Percentiles rank a stretch among this genome's conserved stretches.
Evolutionary conservation across 1,284 basidiomycete genomes (phyloP).

Genomic region (Chalciporus sp.): DNA sequence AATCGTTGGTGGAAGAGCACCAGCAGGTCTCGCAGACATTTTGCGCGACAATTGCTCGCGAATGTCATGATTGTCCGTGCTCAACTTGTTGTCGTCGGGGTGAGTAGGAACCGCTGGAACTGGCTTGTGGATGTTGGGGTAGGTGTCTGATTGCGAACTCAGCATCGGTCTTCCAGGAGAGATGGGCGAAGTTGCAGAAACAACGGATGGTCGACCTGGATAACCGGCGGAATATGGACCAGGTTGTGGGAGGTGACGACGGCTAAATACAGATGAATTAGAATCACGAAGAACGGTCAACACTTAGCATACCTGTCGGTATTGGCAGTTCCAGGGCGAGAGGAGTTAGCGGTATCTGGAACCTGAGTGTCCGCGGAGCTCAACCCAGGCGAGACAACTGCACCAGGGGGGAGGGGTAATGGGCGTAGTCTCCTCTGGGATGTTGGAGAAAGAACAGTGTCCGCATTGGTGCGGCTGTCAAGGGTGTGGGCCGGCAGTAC

Average conservation of each 20-base stretch:
- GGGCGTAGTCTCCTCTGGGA: slow-evolving; percentile 37
- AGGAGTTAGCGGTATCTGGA: slow-evolving; percentile 20
- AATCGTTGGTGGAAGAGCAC: slow-evolving; percentile 36
- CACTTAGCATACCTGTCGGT: slow-evolving; percentile 26
- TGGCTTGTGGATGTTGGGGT: slow-evolving; percentile 33
- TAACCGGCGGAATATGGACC: slow-evolving; percentile 16
- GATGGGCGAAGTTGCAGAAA: slow-evolving; percentile 22
- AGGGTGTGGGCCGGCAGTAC: slow-evolving; percentile 19
- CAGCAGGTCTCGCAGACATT: slow-evolving; percentile 35
- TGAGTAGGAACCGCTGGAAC: slow-evolving; percentile 31
- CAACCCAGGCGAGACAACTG: slow-evolving; percentile 12
- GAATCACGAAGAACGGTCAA: not conserved
- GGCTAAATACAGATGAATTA: slow-evolving; percentile 17
- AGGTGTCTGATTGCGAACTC: slow-evolving; percentile 22
- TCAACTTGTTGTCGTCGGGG: slow-evolving; percentile 10
- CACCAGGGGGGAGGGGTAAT: slow-evolving; percentile 33
- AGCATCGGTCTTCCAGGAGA: slow-evolving; percentile 16
- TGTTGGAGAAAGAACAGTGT: slow-evolving; percentile 37
- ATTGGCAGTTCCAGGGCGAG: slow-evolving; percentile 30
- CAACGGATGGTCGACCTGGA: slow-evolving; percentile 22
- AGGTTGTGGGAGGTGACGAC: slow-evolving; percentile 33
- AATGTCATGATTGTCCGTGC: slow-evolving; percentile 16
- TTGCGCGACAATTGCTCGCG: slow-evolving; percentile 23
- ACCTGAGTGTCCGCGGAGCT: slow-evolving; percentile 20
- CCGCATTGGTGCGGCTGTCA: slow-evolving; percentile 24